Conservation (phyloP, 2,329 filamentous ascomycete species). For the Westerdykella sp. region DNA sequence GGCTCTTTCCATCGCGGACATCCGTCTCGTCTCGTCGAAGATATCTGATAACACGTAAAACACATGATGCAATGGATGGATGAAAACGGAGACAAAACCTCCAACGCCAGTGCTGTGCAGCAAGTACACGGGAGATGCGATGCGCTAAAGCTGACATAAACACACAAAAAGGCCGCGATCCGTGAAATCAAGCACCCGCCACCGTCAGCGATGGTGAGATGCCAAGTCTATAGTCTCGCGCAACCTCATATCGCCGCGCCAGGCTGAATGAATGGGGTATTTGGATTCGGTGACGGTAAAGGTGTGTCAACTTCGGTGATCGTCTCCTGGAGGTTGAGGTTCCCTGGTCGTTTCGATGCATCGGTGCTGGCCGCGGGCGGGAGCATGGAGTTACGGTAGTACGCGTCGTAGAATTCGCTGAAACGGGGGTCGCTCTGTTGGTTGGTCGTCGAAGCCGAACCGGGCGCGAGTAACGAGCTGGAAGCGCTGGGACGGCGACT, state of each 20-base stretch:
- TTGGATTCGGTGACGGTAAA: constrained; percentile 18
- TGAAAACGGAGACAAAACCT: too few relatives aligned
- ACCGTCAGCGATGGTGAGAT: too few relatives aligned
- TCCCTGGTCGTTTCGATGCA: constrained; percentile 11
- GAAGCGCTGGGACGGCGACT: constrained; percentile 12
- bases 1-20: too few relatives aligned
- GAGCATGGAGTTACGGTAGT: constrained; percentile 30
- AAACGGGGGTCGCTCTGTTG: constrained; percentile 20
- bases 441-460: constrained; percentile 5
- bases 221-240: neutral
- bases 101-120: too few relatives aligned
- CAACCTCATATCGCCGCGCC: constrained; percentile 16
- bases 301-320: constrained; percentile 28
- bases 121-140: too few relatives aligned
- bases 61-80: too few relatives aligned
- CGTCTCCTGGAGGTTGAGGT: constrained; percentile 16
- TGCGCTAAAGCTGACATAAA: too few relatives aligned
- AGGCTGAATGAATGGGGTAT: constrained; percentile 10
- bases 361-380: constrained; percentile 5
- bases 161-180: too few relatives aligned
- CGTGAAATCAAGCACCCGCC: neutral
- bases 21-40: too few relatives aligned
- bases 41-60: too few relatives aligned
- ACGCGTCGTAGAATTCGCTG: constrained; percentile 38
- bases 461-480: constrained; percentile 14